Evolutionary conservation across 768 basidiomycete species (phyloP), one percentile per base, ranked within the genome.

Genomic region (Lyophyllum atratum): DNA sequence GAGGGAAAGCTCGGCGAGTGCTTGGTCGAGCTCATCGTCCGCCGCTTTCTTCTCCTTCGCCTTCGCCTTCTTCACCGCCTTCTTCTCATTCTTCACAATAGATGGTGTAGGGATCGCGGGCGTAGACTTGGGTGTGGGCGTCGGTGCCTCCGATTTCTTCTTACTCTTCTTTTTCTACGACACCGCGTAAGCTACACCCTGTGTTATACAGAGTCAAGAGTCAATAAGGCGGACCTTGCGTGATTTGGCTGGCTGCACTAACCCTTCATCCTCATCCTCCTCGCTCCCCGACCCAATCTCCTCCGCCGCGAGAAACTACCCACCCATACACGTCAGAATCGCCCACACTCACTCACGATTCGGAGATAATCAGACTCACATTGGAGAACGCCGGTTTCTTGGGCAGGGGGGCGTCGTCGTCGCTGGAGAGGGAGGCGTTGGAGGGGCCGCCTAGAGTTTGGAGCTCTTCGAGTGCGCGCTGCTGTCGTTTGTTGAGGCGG

Each of bases 401-500:
- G 37, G 58, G 44, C 40, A 24, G 52, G 39, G 59, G 60, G 0
- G 58, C 63, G 34, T 80, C 77, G 26, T 81, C 79, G 12, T 82
- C 82, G 24, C 69, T 74, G 9, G 74, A 68, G 10, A 52, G 56
- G 1, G 68, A 70, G 19, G 63, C 68, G 14, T 72, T 65, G 2
- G 73, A 64, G 8, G 71, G 60, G 24, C 70, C 71, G 39, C 74
- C 74, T 37, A 88, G 78, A 1, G 83, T 80, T 33, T 84, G 78
- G 1, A 95, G 82, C 61, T 95, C 92, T 57, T 94, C 92, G 22
- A 86, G 79, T 65, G 93, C 92, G 45, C 93, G 77, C 66, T 95
- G 91, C 70, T 94, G 93, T 47, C 94, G 81, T 72, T 93, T 95
- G 72, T 85, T 95, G 37, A 89, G 72, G 59, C 89, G 80, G 21